Evolutionary conservation across 768 basidiomycete species (phyloP).

Genomic region (Tremella yokohamensis): DNA sequence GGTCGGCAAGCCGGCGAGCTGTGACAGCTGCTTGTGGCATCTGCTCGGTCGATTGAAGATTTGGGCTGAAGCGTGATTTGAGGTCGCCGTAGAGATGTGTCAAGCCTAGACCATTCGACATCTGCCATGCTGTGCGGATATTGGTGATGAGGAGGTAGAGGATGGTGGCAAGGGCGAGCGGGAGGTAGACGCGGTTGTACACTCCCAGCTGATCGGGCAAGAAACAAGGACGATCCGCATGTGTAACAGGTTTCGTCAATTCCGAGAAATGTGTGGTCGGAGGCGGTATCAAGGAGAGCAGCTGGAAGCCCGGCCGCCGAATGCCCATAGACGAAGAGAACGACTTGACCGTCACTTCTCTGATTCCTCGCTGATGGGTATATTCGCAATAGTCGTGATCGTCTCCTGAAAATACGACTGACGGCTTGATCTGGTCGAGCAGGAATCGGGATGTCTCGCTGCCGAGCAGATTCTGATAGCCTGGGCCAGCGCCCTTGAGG

Average conservation of each 20-base stretch:
- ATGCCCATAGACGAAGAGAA: constrained; percentile 88
- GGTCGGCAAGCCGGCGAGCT: constrained; percentile 20
- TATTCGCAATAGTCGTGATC: constrained; percentile 95
- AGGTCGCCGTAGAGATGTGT: constrained; percentile 13
- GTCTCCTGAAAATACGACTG: constrained; percentile 78
- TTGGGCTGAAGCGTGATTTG: constrained; percentile 16
- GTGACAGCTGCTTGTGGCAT: constrained; percentile 5
- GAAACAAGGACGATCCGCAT: constrained; percentile 66
- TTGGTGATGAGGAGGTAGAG: constrained; percentile 46
- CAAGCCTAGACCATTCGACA: constrained; percentile 15
- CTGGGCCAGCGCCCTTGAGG: constrained; percentile 67
- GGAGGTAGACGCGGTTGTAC: constrained; percentile 67
- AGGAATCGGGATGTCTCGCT: constrained; percentile 65
- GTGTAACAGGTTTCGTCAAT: constrained; percentile 46
- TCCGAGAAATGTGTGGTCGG: constrained; percentile 48
- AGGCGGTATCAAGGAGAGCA: constrained; percentile 67
- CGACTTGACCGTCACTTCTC: constrained; percentile 83
- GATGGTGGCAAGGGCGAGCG: constrained; percentile 64
- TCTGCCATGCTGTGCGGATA: constrained; percentile 29
- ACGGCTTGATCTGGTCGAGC: constrained; percentile 63
- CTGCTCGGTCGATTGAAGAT: constrained; percentile 9
- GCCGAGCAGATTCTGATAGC: constrained; percentile 75
- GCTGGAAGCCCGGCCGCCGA: constrained; percentile 77
- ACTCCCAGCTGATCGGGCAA: constrained; percentile 81
- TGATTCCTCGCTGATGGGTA: constrained; percentile 56